Evolutionary conservation across 1,284 basidiomycete genomes (phyloP).

Genomic region (Heterobasidion annosum): DNA sequence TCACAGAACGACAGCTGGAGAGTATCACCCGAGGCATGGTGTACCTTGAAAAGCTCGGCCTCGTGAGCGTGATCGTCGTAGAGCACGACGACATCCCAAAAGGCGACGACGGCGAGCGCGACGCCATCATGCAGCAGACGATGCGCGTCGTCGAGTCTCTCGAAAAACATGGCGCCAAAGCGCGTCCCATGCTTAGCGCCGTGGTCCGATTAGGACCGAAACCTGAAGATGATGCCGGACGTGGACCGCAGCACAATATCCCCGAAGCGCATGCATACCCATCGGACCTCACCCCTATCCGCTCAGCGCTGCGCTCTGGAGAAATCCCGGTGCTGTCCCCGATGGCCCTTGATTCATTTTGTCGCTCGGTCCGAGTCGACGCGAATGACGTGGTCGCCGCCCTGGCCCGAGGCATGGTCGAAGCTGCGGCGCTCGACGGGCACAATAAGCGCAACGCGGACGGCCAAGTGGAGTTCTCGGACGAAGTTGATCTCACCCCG

Average conservation of each 20-base stretch:
- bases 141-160: slow-evolving; percentile 81
- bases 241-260: not conserved
- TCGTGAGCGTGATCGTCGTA: slow-evolving; percentile 91
- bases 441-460: slow-evolving; percentile 14
- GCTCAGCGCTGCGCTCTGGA: slow-evolving; percentile 81
- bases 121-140: slow-evolving; percentile 59
- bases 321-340: slow-evolving; percentile 98
- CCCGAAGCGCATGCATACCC: slow-evolving; percentile 73
- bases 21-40: slow-evolving; percentile 92
- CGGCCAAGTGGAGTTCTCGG: slow-evolving; percentile 14
- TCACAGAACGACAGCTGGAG: slow-evolving; percentile 90
- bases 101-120: slow-evolving; percentile 59
- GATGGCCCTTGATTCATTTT: slow-evolving; percentile 86
- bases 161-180: slow-evolving; percentile 77
- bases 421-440: slow-evolving; percentile 39
- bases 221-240: slow-evolving; percentile 27
- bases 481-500: slow-evolving; percentile 72
- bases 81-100: slow-evolving; percentile 77
- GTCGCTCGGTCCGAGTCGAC: slow-evolving; percentile 77
- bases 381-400: slow-evolving; percentile 91
- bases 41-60: slow-evolving; percentile 90
- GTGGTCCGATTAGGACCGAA: slow-evolving; percentile 78
- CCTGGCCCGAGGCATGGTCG: slow-evolving; percentile 82
- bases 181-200: slow-evolving; percentile 84
- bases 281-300: slow-evolving; percentile 74